Percentiles rank a stretch among this genome's conserved stretches.
Conservation (phyloP, 345 rosid species). For the Corchorus capsularis region DNA sequence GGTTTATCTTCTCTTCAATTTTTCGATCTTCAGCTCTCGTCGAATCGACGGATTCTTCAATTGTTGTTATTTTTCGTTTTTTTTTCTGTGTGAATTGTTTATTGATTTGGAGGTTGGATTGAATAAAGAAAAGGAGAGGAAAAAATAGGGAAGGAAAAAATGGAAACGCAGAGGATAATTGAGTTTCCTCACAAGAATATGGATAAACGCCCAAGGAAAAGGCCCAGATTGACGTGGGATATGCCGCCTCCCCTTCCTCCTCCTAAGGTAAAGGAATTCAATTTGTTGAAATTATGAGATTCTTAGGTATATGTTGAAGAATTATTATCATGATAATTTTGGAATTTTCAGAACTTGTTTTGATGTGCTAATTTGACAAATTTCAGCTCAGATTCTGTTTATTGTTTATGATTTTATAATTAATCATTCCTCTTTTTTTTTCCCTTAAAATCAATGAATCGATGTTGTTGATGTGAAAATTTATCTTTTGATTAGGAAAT, state of each 20-base stretch:
- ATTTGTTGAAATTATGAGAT: conserved; percentile 12
- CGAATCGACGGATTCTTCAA: neutral
- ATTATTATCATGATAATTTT: neutral
- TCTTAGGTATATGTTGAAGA: neutral
- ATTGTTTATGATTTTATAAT: neutral
- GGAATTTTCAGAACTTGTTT: neutral
- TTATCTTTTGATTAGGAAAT: neutral
- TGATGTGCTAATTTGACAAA: neutral
- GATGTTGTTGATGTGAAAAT: neutral
- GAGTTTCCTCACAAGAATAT: conserved; percentile 59
- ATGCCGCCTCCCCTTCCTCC: conserved; percentile 52
- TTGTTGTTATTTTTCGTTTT: conserved; percentile 9
- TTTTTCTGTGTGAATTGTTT: conserved; percentile 1
- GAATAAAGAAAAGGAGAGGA: neutral
- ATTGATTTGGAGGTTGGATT: neutral
- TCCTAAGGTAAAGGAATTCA: conserved; percentile 39
- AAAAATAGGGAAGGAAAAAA: conserved; percentile 17
- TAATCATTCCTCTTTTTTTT: neutral
- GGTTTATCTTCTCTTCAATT: conserved; percentile 24
- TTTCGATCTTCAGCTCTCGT: conserved; percentile 12
- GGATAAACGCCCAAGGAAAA: conserved; percentile 76
- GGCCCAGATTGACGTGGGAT: conserved; percentile 77
- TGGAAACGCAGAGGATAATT: conserved; percentile 69
- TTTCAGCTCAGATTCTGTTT: neutral
- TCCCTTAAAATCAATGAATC: too few species aligned